phyloP scores from a whole-genome alignment of 1,139 yeast genomes.

The Pichia sp. region DNA sequence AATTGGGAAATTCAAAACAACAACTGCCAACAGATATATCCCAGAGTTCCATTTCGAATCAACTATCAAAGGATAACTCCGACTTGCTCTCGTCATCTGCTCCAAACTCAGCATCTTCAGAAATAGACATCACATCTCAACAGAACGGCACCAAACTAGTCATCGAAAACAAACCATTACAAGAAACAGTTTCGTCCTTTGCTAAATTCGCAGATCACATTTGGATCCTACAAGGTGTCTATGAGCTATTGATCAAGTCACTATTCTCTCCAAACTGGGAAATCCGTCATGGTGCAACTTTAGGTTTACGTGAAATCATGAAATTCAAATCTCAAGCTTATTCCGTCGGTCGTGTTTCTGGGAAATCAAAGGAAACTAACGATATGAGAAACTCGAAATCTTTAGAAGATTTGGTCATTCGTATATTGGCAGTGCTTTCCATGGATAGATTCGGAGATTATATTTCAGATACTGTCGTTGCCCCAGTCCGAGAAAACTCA shows the following conservation, averaged over 20 bases:
- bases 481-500: slow-evolving; percentile 96
- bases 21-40: slow-evolving; percentile 69
- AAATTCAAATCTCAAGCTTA: slow-evolving; percentile 66
- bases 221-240: slow-evolving; percentile 99
- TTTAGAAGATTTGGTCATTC: slow-evolving; percentile 84
- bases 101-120: slow-evolving; percentile 4
- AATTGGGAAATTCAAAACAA: slow-evolving; percentile 57
- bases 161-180: slow-evolving; percentile 72
- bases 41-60: slow-evolving; percentile 71
- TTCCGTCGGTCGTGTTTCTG: slow-evolving; percentile 82
- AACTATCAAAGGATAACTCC: slow-evolving; percentile 36
- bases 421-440: slow-evolving; percentile 84
- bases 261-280: slow-evolving; percentile 92
- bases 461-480: slow-evolving; percentile 96
- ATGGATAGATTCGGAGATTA: slow-evolving; percentile 96
- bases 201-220: slow-evolving; percentile 74
- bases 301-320: slow-evolving; percentile 86
- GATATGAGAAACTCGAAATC: slow-evolving; percentile 62
- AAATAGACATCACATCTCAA: slow-evolving; percentile 70
- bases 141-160: slow-evolving; percentile 80
- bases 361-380: slow-evolving; percentile 61
- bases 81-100: neutral
- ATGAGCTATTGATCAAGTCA: slow-evolving; percentile 76
- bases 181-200: slow-evolving; percentile 47
- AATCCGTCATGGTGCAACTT: slow-evolving; percentile 91